A percentile compares a stretch with the other conserved stretches of the same genome.
phyloP scores from a whole-genome alignment of 768 basidiomycete genomes.

The Mycena vitilis region DNA sequence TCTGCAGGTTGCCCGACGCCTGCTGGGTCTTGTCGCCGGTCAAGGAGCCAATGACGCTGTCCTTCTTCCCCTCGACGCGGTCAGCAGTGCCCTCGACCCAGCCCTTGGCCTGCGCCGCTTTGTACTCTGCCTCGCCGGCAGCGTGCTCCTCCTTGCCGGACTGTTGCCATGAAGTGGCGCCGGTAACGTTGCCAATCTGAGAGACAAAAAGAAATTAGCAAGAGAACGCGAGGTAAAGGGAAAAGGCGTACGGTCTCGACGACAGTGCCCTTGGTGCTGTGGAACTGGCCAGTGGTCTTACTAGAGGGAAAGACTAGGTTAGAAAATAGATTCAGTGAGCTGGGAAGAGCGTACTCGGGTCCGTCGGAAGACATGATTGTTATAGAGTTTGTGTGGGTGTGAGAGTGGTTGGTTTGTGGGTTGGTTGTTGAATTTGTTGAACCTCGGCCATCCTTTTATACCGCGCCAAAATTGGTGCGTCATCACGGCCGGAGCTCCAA shows the following conservation, averaged over 20 bases:
- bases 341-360: conserved; percentile 19
- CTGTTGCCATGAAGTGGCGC: conserved; percentile 46
- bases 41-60: conserved; percentile 50
- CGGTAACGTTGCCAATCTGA: conserved; percentile 52
- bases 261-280: conserved; percentile 26
- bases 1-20: conserved; percentile 54
- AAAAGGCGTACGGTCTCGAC: conserved; percentile 24
- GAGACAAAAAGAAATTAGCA: neutral
- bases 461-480: neutral
- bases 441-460: neutral
- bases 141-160: conserved; percentile 54
- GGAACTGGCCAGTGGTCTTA: conserved; percentile 36
- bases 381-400: neutral
- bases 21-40: conserved; percentile 53
- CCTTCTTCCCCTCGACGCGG: conserved; percentile 50
- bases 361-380: conserved; percentile 22
- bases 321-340: no score
- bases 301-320: conserved; percentile 8
- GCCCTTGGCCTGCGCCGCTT: conserved; percentile 49
- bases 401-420: conserved; percentile 15
- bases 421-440: neutral
- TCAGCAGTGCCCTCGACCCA: conserved; percentile 52
- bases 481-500: neutral
- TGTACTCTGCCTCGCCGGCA: conserved; percentile 50
- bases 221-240: neutral